Evolutionary conservation across 2,329 filamentous ascomycete species (phyloP), one percentile per base, ranked within the genome.

Genomic region (Neocatenulostroma microsporum): DNA sequence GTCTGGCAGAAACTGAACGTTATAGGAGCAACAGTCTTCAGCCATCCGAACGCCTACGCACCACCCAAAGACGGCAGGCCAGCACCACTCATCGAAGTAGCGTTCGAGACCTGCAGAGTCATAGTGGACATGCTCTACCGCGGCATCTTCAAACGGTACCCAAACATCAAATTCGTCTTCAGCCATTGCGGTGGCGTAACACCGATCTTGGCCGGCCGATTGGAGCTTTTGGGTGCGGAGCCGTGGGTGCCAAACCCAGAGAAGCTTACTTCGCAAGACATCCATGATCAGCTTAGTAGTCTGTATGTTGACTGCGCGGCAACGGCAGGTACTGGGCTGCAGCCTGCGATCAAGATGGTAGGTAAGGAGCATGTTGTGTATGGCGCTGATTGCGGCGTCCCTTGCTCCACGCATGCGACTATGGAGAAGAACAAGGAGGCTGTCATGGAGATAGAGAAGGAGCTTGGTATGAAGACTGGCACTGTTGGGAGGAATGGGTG

Each of bases 121-220:
- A 14, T 14, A 8, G 27, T 29, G 7, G 27, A 11, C 14, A 23
- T 34, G 31, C 31, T 34, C 13, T 34, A 34, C 20, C 19, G 19
- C 4, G 17, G 31, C n/a, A 34, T 14, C n/a, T 34, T 34, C 18
- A 34, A 20, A 20, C 18, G 21, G 8, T 34, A 24, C 19, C 20
- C 31, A 12, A 34, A 34, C 20, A 25, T 34, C 20, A 34, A 34
- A 17, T 34, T 34, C 31, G 21, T 34, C n/a, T 34, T 34, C 31
- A 13, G 20, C n/a, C 31, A 34, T 14, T 34, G 31, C 31, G 31
- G 31, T 24, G 31, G 31, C 20, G 31, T 25, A 7, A 13, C 25
- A n/a, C 31, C 31, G 2, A 25, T 25, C 2, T 18, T 34, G 5
- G 20, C 31, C 14, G 31, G 31, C 3, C n/a, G 31, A 8, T 9